Percentiles rank a stretch among this genome's conserved stretches.
Evolutionary conservation across 441 rosid species (phyloP).

Genomic region (Adansonia gregorii): DNA sequence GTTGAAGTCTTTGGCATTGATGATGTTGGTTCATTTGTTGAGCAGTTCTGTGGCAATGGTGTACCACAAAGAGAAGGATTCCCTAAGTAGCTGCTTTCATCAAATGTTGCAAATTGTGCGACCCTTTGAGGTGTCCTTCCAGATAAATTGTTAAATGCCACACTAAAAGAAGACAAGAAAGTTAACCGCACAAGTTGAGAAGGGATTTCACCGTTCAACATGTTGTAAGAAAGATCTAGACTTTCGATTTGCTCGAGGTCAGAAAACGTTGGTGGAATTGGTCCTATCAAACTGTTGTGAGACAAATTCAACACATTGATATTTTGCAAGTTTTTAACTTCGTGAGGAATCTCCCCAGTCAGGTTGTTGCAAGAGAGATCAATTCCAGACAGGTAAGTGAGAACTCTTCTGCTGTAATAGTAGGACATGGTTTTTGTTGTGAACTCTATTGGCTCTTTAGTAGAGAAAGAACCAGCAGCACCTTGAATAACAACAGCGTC

Average conservation of each 20-base stretch:
- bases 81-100: conserved; percentile 28
- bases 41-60: conserved; percentile 25
- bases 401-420: conserved; percentile 2
- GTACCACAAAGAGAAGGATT: conserved; percentile 36
- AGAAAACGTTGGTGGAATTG: conserved; percentile 24
- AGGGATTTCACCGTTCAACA: conserved; percentile 20
- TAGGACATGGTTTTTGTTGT: conserved; percentile 22
- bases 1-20: not conserved
- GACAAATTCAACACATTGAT: conserved; percentile 31
- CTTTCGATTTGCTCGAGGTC: conserved; percentile 23
- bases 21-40: not conserved
- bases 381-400: conserved; percentile 27
- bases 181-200: not conserved
- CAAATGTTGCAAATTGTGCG: conserved; percentile 34
- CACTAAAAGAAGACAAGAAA: conserved; percentile 10
- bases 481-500: no score
- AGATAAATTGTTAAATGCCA: conserved; percentile 34
- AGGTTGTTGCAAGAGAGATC: conserved; percentile 39
- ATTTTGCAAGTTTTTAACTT: conserved; percentile 20
- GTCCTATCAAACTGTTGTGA: conserved; percentile 29
- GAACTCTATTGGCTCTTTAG: conserved; percentile 7
- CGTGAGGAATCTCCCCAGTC: conserved; percentile 31
- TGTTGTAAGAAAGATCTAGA: conserved; percentile 32
- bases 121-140: conserved; percentile 15
- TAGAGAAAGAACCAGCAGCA: not conserved